Evolutionary conservation across 805 yeast genomes (phyloP), one percentile per base, ranked within the genome.

Genomic region (Ogataea kodamae): DNA sequence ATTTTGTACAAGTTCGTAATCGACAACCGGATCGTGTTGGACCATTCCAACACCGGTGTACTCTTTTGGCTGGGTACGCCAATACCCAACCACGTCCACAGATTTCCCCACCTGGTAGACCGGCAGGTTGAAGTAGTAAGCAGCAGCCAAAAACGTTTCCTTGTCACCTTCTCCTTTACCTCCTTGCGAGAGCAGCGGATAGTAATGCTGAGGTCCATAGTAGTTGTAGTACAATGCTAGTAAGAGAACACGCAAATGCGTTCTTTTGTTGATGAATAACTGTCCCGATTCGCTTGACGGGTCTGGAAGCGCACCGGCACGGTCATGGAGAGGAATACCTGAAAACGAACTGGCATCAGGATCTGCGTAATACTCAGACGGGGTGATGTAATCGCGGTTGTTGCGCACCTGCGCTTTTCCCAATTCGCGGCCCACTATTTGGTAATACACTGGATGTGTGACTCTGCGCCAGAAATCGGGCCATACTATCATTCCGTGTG

Each of bases 391-490:
- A 45, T 62, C 65, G 11, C 41, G 30, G 13, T 47, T 44, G 35
- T 46, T 40, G 31, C 67, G 39, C n/a, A 60, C 50, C 18, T 58
- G 64, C 59, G 22, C 50, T 1, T 41, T 30, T n/a, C 59, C 56
- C n/a, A 61, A 25, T 13, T 43, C 30, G 14, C 62, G 52, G 6
- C 65, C 70, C 0, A 76, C 70, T 18, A 74, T 60, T 15, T 59
- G 46, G 45, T 70, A 74, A 46, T 62, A 74, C 21, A 50, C 49
- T 4, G 79, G 78, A 18, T 72, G 68, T 0, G 78, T 72, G 6
- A 74, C 70, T 25, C 80, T 59, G 43, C 67, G 65, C 80, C 80
- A 74, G 46, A 71, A 74, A 48, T 74, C 80, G 3, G 80, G 80
- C 79, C 79, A 74, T 19, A 75, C 47, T 6, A 78, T 59, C 46